Conservation (phyloP, 257 asterid genomes). For the Solanum clarkiae region DNA sequence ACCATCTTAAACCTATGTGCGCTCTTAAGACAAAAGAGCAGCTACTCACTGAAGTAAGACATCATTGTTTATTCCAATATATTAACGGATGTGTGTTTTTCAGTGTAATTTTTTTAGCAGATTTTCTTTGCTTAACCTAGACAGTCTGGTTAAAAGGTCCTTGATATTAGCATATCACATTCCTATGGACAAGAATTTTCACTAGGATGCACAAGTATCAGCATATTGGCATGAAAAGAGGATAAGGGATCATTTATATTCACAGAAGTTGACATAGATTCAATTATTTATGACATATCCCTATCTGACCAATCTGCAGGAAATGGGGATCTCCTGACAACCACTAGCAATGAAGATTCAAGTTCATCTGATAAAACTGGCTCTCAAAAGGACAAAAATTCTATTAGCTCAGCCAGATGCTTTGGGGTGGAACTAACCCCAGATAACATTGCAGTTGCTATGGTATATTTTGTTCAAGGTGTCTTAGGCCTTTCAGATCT, state of each 20-base stretch:
- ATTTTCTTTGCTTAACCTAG: not conserved
- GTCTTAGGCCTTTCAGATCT: constrained; percentile 86
- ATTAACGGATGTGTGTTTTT: not conserved
- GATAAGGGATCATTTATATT: not conserved
- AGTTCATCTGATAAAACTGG: constrained; percentile 29
- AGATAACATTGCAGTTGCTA: constrained; percentile 86
- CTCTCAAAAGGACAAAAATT: constrained; percentile 33
- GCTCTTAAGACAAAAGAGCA: not conserved
- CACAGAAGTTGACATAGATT: not conserved
- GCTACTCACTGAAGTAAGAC: not conserved
- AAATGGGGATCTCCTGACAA: constrained; percentile 27
- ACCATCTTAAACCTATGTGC: not conserved
- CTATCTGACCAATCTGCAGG: constrained; percentile 30
- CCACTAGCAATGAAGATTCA: constrained; percentile 35
- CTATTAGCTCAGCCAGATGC: constrained; percentile 31
- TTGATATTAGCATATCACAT: not conserved
- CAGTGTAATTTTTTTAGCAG: not conserved
- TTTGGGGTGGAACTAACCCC: constrained; percentile 86
- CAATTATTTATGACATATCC: not conserved
- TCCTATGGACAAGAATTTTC: not conserved
- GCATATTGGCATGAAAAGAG: not conserved
- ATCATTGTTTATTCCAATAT: not conserved
- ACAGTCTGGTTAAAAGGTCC: not conserved
- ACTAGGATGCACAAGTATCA: not conserved
- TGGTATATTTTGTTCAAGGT: constrained; percentile 99